Percentiles rank a stretch among this genome's conserved stretches.
phyloP scores from a whole-genome alignment of 768 basidiomycete genomes.

The Pleurotus tuber-regium region DNA sequence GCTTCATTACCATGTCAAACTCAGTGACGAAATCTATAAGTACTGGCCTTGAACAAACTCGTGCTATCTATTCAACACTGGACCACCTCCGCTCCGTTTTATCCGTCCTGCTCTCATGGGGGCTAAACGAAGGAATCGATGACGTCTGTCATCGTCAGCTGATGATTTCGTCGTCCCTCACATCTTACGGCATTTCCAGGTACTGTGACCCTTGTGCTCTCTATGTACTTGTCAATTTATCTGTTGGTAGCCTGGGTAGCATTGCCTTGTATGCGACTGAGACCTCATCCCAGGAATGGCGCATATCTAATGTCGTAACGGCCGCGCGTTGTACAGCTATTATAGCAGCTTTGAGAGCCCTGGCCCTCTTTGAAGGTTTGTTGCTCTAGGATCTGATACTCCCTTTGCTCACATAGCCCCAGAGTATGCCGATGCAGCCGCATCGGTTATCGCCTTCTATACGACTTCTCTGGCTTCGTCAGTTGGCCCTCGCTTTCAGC shows the following conservation, averaged over 20 bases:
- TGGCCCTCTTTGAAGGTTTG: slow-evolving; percentile 71
- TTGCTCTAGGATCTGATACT: not conserved
- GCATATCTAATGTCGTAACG: slow-evolving; percentile 66
- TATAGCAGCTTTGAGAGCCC: slow-evolving; percentile 61
- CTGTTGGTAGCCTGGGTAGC: slow-evolving; percentile 30
- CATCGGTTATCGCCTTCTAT: slow-evolving; percentile 79
- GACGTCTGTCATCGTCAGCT: slow-evolving; percentile 60
- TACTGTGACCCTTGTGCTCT: slow-evolving; percentile 27
- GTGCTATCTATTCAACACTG: slow-evolving; percentile 43
- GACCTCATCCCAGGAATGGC: slow-evolving; percentile 55
- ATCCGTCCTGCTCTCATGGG: slow-evolving; percentile 64
- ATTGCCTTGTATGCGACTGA: slow-evolving; percentile 39
- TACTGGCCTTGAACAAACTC: slow-evolving; percentile 39
- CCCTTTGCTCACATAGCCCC: slow-evolving; percentile 5
- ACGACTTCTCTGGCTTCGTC: slow-evolving; percentile 62
- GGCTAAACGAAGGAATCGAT: slow-evolving; percentile 70
- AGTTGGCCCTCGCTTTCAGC: slow-evolving; percentile 58
- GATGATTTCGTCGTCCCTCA: slow-evolving; percentile 37
- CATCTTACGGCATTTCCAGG: slow-evolving; percentile 49
- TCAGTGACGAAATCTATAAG: slow-evolving; percentile 52
- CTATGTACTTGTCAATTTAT: too few relatives aligned
- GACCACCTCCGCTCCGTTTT: slow-evolving; percentile 59
- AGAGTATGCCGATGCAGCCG: slow-evolving; percentile 71
- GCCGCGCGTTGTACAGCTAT: slow-evolving; percentile 70
- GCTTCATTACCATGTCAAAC: slow-evolving; percentile 46